phyloP scores from a whole-genome alignment of 768 basidiomycete genomes.

The Zangia roseola region DNA sequence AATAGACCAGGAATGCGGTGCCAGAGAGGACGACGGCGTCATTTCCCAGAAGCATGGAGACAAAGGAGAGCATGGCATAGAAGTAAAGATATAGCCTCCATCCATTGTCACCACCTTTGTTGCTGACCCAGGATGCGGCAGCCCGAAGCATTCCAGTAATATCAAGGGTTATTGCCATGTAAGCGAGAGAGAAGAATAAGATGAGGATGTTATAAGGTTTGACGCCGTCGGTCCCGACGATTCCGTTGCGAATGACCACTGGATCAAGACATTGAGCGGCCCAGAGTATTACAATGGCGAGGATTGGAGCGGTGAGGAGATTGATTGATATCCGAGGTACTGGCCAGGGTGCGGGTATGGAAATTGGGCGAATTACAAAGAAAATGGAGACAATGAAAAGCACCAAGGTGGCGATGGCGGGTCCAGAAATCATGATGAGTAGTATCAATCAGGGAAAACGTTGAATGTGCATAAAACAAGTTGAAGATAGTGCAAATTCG shows the following conservation, averaged over 20 bases:
- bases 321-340: slow-evolving; percentile 40
- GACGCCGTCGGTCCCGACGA: slow-evolving; percentile 75
- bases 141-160: slow-evolving; percentile 78
- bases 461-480: too few relatives aligned
- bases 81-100: slow-evolving; percentile 74
- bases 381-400: slow-evolving; percentile 53
- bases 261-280: slow-evolving; percentile 49
- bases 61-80: slow-evolving; percentile 75
- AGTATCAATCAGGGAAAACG: not conserved
- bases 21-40: slow-evolving; percentile 93
- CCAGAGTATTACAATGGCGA: slow-evolving; percentile 52
- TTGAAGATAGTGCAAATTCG: too few relatives aligned
- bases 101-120: slow-evolving; percentile 71
- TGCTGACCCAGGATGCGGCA: slow-evolving; percentile 87
- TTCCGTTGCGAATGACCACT: slow-evolving; percentile 63
- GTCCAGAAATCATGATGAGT: slow-evolving; percentile 45
- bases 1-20: slow-evolving; percentile 87
- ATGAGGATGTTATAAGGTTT: slow-evolving; percentile 92
- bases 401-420: slow-evolving; percentile 48
- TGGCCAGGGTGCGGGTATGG: slow-evolving; percentile 38
- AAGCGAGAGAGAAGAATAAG: slow-evolving; percentile 87
- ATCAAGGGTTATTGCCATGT: slow-evolving; percentile 90
- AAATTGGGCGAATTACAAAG: slow-evolving; percentile 48
- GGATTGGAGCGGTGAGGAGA: slow-evolving; percentile 51
- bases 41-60: slow-evolving; percentile 85